Evolutionary conservation across 257 asterid genomes (phyloP).

Genomic region (Capsicum pubescens): DNA sequence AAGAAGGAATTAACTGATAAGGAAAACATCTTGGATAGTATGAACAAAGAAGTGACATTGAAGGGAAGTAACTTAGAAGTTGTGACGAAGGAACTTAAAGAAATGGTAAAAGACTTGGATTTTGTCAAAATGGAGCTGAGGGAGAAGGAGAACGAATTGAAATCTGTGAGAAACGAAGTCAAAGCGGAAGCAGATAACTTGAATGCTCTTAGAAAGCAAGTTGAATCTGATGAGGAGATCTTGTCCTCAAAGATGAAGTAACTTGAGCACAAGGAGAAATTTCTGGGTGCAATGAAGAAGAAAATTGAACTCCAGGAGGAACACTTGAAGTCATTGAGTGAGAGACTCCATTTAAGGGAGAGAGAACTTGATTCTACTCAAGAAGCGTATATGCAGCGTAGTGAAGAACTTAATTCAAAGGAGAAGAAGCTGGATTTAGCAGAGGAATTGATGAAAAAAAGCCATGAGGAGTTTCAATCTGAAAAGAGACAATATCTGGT

Average conservation of each 20-base stretch:
- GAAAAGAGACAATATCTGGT: conserved; percentile 37
- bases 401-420: conserved; percentile 40
- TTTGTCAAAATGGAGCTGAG: not conserved
- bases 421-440: conserved; percentile 45
- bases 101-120: not conserved
- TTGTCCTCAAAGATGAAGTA: conserved; percentile 33
- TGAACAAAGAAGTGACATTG: conserved; percentile 21
- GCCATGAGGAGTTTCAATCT: conserved; percentile 41
- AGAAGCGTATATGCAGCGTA: conserved; percentile 30
- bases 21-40: conserved; percentile 8
- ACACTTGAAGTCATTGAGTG: conserved; percentile 28
- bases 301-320: conserved; percentile 36
- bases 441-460: conserved; percentile 32
- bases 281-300: conserved; percentile 28
- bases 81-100: conserved; percentile 10
- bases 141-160: conserved; percentile 33
- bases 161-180: conserved; percentile 32
- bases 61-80: conserved; percentile 2
- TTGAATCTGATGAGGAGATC: conserved; percentile 8
- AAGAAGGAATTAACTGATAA: not conserved
- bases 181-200: conserved; percentile 33
- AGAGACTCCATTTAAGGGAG: conserved; percentile 41
- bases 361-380: conserved; percentile 35
- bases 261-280: conserved; percentile 35
- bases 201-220: conserved; percentile 23